Percentiles rank a stretch among this genome's conserved stretches.
Evolutionary conservation across 169 alveolate species (phyloP).

Genomic region (Eimeria tenella): DNA sequence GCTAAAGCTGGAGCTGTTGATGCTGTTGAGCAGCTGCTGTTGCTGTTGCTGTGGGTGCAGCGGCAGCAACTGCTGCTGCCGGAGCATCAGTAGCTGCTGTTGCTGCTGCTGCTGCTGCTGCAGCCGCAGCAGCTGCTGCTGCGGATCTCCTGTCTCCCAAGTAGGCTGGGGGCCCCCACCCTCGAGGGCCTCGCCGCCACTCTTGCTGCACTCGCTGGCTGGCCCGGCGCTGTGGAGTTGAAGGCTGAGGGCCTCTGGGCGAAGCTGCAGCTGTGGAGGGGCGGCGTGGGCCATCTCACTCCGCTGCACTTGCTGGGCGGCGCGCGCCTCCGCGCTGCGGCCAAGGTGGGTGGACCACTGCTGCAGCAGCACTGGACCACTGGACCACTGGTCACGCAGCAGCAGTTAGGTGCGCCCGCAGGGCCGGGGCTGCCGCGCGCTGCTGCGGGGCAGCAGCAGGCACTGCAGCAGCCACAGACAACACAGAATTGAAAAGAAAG

Average conservation of each 20-base stretch:
- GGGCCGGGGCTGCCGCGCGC: too few relatives aligned
- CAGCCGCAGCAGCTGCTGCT: conserved; percentile 2
- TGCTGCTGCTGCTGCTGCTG: conserved; percentile 12
- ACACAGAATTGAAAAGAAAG: too few relatives aligned
- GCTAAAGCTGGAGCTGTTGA: neutral
- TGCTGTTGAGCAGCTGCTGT: neutral
- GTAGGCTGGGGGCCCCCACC: neutral
- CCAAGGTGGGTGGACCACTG: neutral
- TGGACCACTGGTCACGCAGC: too few relatives aligned
- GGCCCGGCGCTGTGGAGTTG: neutral
- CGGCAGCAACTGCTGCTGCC: neutral
- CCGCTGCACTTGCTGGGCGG: neutral
- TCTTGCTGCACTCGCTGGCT: conserved; percentile 8
- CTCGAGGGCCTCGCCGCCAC: neutral
- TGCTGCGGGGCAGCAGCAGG: too few relatives aligned
- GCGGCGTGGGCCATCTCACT: neutral
- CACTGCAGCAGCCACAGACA: neutral
- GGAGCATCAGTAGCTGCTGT: neutral
- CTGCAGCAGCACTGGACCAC: too few relatives aligned
- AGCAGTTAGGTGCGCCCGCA: too few relatives aligned
- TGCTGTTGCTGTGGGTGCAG: neutral
- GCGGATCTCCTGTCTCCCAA: neutral
- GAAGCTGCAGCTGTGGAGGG: neutral
- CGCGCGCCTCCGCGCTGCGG: neutral
- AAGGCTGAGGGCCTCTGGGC: neutral